Base-by-base conservation (phyloP, 1,284 basidiomycete genomes). In the Austropuccinia psidii region DNA sequence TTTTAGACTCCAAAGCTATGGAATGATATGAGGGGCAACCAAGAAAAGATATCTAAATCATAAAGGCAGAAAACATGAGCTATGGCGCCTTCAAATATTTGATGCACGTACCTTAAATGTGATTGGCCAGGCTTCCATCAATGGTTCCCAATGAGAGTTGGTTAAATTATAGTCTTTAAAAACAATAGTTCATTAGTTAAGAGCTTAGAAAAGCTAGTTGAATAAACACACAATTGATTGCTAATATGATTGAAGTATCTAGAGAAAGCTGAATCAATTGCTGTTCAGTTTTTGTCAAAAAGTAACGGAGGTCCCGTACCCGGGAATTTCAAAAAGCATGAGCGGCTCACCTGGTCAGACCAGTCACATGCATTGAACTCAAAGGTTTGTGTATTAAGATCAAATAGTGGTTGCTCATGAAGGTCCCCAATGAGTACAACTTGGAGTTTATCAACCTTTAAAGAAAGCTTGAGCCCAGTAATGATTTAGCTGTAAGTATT, bases 91-190 rank as follows among this genome's bases (percentile, higher is more conserved):
- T n/a, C n/a, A n/a, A 21, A 37, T 41, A 54, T 37, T 65, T 58
- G 13, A 39, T n/a, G 5, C n/a, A 80, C 85, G 75, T 79, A n/a
- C 91, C 73, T 85, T 85, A 60, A 91, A 81, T 35, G 89, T 87
- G 77, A 97, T 90, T 29, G 87, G 89, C 95, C 96, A 99, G 0
- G 96, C 96, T 80, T 99, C 96, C 78, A 98, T 91, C 65, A 99
- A 83, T n/a, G 97, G 96, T 82, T 99, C 96, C 92, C 96, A 99
- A 79, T 98, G 93, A 58, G 96, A 98, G 79, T 97, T 95, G 33
- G 90, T 89, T 69, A 98, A 83, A 82, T 99, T 99, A 90, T 93
- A 98, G 80, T 96, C 73, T 74, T 55, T 35, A 58, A 27, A 66
- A 33, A 45, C 39, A 29, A 47, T 21, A 1, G 35, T 11, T 24